Percentiles rank a stretch among this genome's conserved stretches.
Evolutionary conservation across 352 stramenopile species (phyloP).

Genomic region (Peronosclerospora sorghi): DNA sequence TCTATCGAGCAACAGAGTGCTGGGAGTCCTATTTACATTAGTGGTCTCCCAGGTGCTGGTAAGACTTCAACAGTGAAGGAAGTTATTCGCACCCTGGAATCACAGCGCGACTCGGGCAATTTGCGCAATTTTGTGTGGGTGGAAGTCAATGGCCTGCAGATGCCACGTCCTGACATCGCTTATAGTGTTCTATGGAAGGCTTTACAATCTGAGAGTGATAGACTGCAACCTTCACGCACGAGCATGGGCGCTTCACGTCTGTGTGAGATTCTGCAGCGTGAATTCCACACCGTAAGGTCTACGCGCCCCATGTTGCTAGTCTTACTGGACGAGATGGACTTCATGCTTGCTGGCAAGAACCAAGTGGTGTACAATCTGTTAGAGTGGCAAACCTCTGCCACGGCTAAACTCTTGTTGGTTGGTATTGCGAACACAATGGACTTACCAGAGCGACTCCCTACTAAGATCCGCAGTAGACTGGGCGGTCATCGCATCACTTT

Average conservation of each 20-base stretch:
- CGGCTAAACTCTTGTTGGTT: slow-evolving; percentile 55
- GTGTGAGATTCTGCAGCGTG: slow-evolving; percentile 34
- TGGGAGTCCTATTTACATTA: slow-evolving; percentile 56
- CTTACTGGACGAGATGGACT: slow-evolving; percentile 71
- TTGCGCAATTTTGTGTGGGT: slow-evolving; percentile 45
- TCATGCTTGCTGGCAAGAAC: slow-evolving; percentile 62
- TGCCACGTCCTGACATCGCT: slow-evolving; percentile 51
- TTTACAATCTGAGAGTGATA: slow-evolving; percentile 14
- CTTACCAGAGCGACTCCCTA: slow-evolving; percentile 51
- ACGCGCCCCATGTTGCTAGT: slow-evolving; percentile 42
- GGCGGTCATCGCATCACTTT: slow-evolving; percentile 61
- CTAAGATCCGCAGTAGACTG: slow-evolving; percentile 59
- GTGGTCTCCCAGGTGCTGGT: slow-evolving; percentile 47
- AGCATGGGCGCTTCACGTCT: slow-evolving; percentile 22
- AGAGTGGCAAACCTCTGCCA: slow-evolving; percentile 48
- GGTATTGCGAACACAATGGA: slow-evolving; percentile 80
- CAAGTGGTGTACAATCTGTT: slow-evolving; percentile 73
- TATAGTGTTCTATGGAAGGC: slow-evolving; percentile 59
- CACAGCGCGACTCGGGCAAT: slow-evolving; percentile 17
- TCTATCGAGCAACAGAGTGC: slow-evolving; percentile 45
- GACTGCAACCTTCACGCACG: background rate
- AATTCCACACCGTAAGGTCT: slow-evolving; percentile 31
- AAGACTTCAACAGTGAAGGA: slow-evolving; percentile 71
- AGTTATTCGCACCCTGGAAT: slow-evolving; percentile 39
- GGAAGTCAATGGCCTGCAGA: slow-evolving; percentile 60